Conservation (phyloP, 345 rosid species). For the Heritiera fomes region DNA sequence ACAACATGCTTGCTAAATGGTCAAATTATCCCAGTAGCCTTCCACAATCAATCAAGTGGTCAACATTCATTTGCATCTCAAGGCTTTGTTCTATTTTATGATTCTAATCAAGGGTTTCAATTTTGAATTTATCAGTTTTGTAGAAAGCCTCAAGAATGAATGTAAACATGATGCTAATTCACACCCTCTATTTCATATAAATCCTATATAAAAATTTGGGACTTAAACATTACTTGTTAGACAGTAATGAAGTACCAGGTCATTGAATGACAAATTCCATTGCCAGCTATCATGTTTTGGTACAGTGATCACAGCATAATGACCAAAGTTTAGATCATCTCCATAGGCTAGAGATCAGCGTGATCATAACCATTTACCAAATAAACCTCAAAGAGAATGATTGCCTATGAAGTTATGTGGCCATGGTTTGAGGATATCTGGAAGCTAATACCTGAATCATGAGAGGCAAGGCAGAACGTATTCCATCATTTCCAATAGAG, state of each 20-base stretch:
- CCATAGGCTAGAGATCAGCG: not conserved
- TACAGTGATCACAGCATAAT: not conserved
- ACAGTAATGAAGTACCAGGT: not conserved
- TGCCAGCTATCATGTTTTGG: not conserved
- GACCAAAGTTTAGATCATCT: not conserved
- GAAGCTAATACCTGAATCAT: not conserved
- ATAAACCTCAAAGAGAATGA: not conserved
- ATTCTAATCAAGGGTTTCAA: not conserved
- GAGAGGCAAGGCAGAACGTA: not conserved
- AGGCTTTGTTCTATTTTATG: not conserved
- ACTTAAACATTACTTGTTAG: not conserved
- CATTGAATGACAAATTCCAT: not conserved
- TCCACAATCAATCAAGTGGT: not conserved
- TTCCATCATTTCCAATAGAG: not conserved
- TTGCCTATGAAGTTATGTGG: not conserved
- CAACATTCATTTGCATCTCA: not conserved
- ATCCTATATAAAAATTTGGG: not conserved
- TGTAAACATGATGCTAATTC: not conserved
- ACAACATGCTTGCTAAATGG: not conserved
- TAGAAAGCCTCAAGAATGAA: not conserved
- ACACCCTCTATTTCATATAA: not conserved
- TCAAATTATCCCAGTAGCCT: not conserved
- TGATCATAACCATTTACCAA: slow-evolving; percentile 7
- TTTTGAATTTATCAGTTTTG: not conserved
- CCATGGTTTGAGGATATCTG: not conserved